Base-by-base conservation (phyloP, 495 filamentous ascomycete genomes). In the Penicillium longicatenatum region DNA sequence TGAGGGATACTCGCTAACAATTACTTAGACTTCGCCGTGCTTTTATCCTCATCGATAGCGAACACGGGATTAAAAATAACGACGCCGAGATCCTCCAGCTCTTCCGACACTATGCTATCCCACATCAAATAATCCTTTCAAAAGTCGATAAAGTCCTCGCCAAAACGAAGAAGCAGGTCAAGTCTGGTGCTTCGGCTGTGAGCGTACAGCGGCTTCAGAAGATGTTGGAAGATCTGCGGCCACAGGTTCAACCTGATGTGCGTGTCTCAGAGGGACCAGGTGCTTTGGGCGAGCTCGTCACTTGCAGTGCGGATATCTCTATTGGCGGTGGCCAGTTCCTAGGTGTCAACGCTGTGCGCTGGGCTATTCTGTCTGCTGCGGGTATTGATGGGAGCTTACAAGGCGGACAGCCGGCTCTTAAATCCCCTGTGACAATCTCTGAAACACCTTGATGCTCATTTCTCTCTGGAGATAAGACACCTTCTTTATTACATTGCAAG, bases 31-130 rank as follows among this genome's bases (percentile, higher is more conserved):
- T 97, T 33, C 83, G 85, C 47, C 82, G 91, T n/a, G 87, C 86
- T 2, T 93, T 96, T 60, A 65, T 98, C 45, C 80, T 98, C 26
- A 79, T 98, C 5, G 92, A 97, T 71, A 82, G 88, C 16, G 73
- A 82, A 37, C 88, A 92, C 54, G 92, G 92, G n/a, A 68, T 95
- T 6, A 97, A 97, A 68, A 64, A 75, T 17, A 82, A 74, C 4
- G 94, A 98, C 70, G 57, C 78, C 10, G 74, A 85, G 45, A 75
- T 95, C 39, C 74, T 98, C 14, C 66, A 70, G 20, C 64, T 89
- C 41, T 80, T 98, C 52, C 78, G 87, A 33, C 65, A 82, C 49
- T 74, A 77, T 6, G 81, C 76, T 9, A 83, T 94, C 12, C 82
- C 83, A 14, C 92, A 91, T 59, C 85, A 93, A 61, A 81, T 98